Conservation (phyloP, 2,329 filamentous ascomycete genomes). For the Teratosphaeria viscida region DNA sequence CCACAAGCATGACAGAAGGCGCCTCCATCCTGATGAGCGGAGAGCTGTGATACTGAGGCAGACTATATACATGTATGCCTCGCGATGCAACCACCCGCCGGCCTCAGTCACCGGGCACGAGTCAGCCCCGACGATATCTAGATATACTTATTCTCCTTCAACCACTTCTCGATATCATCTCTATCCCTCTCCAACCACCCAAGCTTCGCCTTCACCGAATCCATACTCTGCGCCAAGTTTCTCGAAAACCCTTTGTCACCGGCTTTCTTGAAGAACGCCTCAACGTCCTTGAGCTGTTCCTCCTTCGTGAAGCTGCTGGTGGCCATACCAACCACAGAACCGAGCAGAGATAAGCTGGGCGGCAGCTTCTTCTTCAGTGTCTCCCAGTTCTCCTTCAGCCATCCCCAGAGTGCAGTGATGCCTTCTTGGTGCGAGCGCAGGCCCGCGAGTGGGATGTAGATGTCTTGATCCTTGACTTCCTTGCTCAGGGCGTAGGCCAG, state of each 20-base stretch:
- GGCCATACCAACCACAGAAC: conserved; percentile 71
- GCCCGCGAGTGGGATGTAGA: conserved; percentile 77
- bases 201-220: conserved; percentile 74
- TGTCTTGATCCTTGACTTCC: conserved; percentile 87
- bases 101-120: background rate
- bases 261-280: conserved; percentile 71
- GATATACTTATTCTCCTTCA: conserved; percentile 56
- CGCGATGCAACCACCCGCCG: background rate
- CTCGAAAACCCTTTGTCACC: conserved; percentile 83
- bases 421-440: conserved; percentile 68
- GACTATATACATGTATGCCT: background rate
- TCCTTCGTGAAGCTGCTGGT: conserved; percentile 69
- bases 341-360: conserved; percentile 76
- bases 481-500: conserved; percentile 63
- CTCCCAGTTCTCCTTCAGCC: conserved; percentile 86
- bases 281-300: conserved; percentile 64
- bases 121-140: conserved; percentile 5
- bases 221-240: conserved; percentile 78
- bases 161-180: conserved; percentile 64
- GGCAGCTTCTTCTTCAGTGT: conserved; percentile 69
- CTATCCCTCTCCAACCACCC: conserved; percentile 69
- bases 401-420: conserved; percentile 68
- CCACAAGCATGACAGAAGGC: too few relatives aligned
- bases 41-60: background rate
- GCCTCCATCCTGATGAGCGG: background rate